These are phyloP conservation scores for Boletus eberwhitei DNA, from an alignment of 768 basidiomycete genomes.

Conservation along the genomic window DNA sequence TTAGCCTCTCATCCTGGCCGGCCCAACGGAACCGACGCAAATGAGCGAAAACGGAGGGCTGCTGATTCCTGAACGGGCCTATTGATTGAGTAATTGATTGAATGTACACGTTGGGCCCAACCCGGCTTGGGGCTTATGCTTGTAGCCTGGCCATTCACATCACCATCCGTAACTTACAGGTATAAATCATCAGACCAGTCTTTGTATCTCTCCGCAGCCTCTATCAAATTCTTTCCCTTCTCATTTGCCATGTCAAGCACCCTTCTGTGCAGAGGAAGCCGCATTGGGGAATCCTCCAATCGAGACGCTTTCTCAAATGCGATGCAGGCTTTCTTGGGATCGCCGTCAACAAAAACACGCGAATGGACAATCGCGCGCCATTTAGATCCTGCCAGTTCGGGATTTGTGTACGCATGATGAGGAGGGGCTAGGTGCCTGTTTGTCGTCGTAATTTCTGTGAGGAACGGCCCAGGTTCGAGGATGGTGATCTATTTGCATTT, in stretches of 20 bases:
- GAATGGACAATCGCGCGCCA: neutral
- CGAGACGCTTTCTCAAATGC: constrained; percentile 17
- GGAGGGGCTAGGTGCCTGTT: neutral
- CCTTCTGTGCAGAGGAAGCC: constrained; percentile 19
- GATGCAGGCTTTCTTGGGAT: constrained; percentile 19
- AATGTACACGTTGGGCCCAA: too few species aligned
- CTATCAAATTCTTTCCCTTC: constrained; percentile 16
- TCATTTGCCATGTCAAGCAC: neutral
- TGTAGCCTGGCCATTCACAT: too few species aligned
- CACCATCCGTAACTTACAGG: too few species aligned
- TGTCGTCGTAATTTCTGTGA: neutral
- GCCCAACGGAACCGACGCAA: too few species aligned
- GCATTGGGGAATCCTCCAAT: constrained; percentile 21
- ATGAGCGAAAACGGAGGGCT: too few species aligned
- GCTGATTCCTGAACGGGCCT: too few species aligned
- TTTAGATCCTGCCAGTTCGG: constrained; percentile 6
- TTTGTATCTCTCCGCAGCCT: constrained; percentile 18
- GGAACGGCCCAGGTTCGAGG: constrained; percentile 21
- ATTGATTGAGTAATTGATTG: too few species aligned
- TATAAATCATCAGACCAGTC: constrained; percentile 17
- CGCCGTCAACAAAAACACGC: neutral
- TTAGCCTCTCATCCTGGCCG: too few species aligned
- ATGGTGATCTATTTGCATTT: constrained; percentile 17
- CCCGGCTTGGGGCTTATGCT: too few species aligned
- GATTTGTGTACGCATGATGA: constrained; percentile 18